phyloP scores from a whole-genome alignment of 2,329 filamentous ascomycete genomes.

The Talaromyces islandicus region DNA sequence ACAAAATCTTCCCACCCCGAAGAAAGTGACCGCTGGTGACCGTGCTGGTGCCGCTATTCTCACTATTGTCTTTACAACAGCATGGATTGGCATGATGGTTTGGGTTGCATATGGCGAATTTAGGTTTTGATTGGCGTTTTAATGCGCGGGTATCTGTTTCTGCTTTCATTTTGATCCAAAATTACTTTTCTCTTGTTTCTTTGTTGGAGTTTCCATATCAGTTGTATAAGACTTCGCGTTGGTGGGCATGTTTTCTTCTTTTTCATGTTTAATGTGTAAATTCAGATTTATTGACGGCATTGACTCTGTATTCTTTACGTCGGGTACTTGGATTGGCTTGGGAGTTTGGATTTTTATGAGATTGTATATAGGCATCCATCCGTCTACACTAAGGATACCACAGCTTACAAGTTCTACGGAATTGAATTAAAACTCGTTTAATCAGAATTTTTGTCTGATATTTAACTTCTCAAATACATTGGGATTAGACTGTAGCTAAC shows the following conservation, averaged over 20 bases:
- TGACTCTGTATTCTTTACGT: not conserved
- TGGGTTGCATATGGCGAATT: constrained; percentile 8
- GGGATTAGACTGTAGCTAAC: not conserved
- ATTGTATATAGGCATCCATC: not conserved
- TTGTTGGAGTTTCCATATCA: not conserved
- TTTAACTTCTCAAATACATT: not conserved
- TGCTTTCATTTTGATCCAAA: not conserved
- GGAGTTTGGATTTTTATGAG: not conserved
- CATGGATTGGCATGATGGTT: constrained; percentile 14
- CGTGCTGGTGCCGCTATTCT: constrained; percentile 14
- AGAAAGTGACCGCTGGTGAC: constrained; percentile 11
- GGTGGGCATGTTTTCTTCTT: not conserved
- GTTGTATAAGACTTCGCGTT: not conserved
- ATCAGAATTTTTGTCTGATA: not conserved
- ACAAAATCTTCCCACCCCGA: constrained; percentile 13
- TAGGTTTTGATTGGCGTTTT: not conserved
- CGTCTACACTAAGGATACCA: not conserved
- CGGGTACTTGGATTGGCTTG: not conserved
- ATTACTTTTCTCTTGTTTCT: not conserved
- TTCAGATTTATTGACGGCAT: not conserved
- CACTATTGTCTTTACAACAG: constrained; percentile 10
- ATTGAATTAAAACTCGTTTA: not conserved
- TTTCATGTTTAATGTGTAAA: not conserved
- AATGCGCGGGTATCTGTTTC: not conserved
- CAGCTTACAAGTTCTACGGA: not conserved